Evolutionary conservation across 1,284 basidiomycete genomes (phyloP).

Genomic region (Leccinum variabile): DNA sequence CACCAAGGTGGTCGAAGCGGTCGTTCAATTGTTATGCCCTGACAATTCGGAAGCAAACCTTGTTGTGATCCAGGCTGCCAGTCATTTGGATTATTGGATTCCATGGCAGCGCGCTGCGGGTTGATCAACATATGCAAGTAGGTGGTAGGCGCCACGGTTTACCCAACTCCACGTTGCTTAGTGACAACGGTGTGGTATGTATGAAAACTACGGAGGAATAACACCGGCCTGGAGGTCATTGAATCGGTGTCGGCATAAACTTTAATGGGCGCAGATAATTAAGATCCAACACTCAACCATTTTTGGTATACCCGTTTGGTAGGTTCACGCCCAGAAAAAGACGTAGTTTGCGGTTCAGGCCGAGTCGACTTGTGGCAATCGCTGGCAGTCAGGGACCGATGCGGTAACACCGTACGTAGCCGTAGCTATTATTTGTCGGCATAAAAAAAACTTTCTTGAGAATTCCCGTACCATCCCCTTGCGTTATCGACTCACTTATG

Average conservation of each 20-base stretch:
- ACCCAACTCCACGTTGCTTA: slow-evolving; percentile 3
- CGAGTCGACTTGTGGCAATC: slow-evolving; percentile 1
- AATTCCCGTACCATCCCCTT: slow-evolving; percentile 17
- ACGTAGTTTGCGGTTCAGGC: slow-evolving; percentile 4
- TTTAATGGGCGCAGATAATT: slow-evolving; percentile 4
- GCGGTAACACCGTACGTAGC: slow-evolving; percentile 23
- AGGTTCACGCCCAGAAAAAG: slow-evolving; percentile 3
- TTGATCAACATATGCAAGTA: slow-evolving; percentile 17
- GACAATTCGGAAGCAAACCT: slow-evolving; percentile 3
- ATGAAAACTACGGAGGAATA: slow-evolving; percentile 14
- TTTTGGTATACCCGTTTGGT: slow-evolving; percentile 2
- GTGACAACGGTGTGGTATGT: slow-evolving; percentile 22
- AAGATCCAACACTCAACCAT: slow-evolving; percentile 6
- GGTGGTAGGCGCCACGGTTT: not conserved
- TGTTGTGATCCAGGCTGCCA: slow-evolving; percentile 1
- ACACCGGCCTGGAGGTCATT: not conserved
- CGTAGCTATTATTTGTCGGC: slow-evolving; percentile 26
- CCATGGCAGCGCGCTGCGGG: not conserved
- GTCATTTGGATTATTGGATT: not conserved
- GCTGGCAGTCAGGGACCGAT: slow-evolving; percentile 13
- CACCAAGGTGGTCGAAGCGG: slow-evolving; percentile 1
- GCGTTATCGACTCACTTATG: slow-evolving; percentile 26
- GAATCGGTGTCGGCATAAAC: not conserved
- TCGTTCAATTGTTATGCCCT: not conserved
- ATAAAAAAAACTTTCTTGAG: slow-evolving; percentile 25